Percentiles rank a stretch among this genome's conserved stretches.
Conservation (phyloP, 2,329 filamentous ascomycete genomes). For the Neoscytalidium dimidiatum region DNA sequence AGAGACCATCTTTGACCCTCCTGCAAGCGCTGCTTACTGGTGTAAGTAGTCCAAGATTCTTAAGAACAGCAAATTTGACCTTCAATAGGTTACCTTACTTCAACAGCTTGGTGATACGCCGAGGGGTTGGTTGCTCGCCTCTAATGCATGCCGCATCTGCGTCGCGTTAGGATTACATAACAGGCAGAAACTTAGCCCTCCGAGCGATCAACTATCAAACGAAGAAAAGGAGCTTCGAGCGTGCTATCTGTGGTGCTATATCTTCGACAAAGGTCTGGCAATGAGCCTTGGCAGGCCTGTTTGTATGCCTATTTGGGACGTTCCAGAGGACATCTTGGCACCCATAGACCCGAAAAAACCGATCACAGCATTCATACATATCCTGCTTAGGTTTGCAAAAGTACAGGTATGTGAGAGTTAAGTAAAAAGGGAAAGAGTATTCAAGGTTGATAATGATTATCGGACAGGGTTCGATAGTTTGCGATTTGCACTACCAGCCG, state of each 20-base stretch:
- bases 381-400: slow-evolving; percentile 31
- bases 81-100: slow-evolving; percentile 30
- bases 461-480: slow-evolving; percentile 29
- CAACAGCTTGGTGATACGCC: slow-evolving; percentile 36
- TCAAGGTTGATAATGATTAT: no score
- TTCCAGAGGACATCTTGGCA: slow-evolving; percentile 30
- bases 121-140: slow-evolving; percentile 34
- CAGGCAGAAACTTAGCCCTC: slow-evolving; percentile 15
- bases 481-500: slow-evolving; percentile 14
- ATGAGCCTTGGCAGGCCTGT: slow-evolving; percentile 33
- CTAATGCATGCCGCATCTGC: slow-evolving; percentile 34
- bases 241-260: slow-evolving; percentile 32
- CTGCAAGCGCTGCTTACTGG: slow-evolving; percentile 34
- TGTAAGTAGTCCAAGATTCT: slow-evolving; percentile 23
- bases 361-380: slow-evolving; percentile 27
- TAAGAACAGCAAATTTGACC: not conserved
- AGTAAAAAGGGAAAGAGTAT: no score
- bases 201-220: slow-evolving; percentile 24
- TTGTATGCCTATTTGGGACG: slow-evolving; percentile 30
- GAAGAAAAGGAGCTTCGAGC: slow-evolving; percentile 30
- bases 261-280: slow-evolving; percentile 35
- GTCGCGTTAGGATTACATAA: slow-evolving; percentile 34
- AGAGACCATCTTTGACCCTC: slow-evolving; percentile 30
- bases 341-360: slow-evolving; percentile 27
- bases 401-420: no score